Conservation (phyloP, 495 filamentous ascomycete genomes). For the Lasiosphaeris hirsuta region DNA sequence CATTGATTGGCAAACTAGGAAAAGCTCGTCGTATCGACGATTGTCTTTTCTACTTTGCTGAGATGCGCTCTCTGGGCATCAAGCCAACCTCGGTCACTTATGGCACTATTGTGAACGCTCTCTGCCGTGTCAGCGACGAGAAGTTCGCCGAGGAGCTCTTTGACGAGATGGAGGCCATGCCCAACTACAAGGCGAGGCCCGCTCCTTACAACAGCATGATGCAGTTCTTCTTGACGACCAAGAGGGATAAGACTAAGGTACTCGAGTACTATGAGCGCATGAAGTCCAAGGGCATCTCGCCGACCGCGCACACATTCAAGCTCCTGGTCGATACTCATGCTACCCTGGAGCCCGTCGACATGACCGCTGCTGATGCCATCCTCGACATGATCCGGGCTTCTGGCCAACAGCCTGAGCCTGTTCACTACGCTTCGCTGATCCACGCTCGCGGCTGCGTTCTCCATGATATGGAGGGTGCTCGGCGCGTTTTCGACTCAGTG, state of each 20-base stretch:
- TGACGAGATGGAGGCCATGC: constrained; percentile 98
- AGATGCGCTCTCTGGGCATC: constrained; percentile 91
- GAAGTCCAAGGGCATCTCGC: constrained; percentile 79
- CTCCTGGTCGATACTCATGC: constrained; percentile 94
- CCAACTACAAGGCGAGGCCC: constrained; percentile 95
- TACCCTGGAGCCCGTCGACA: constrained; percentile 87
- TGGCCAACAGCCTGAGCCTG: constrained; percentile 77
- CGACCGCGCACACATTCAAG: constrained; percentile 95
- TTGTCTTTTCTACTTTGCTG: constrained; percentile 93
- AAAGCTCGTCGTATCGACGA: constrained; percentile 97
- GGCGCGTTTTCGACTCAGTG: constrained; percentile 75
- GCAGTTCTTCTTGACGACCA: constrained; percentile 97
- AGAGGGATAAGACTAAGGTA: constrained; percentile 90
- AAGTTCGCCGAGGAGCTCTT: constrained; percentile 97
- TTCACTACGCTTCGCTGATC: constrained; percentile 92
- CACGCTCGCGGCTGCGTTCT: constrained; percentile 94
- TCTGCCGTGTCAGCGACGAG: constrained; percentile 95
- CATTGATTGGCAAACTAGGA: constrained; percentile 94
- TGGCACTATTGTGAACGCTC: constrained; percentile 94
- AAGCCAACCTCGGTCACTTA: constrained; percentile 97
- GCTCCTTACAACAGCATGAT: constrained; percentile 99
- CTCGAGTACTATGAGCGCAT: constrained; percentile 96
- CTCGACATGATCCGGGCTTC: constrained; percentile 72
- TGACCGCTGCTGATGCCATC: constrained; percentile 83
- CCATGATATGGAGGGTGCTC: constrained; percentile 83